Conservation (phyloP, 2,329 filamentous ascomycete species). For the Pseudogymnoascus sp. region DNA sequence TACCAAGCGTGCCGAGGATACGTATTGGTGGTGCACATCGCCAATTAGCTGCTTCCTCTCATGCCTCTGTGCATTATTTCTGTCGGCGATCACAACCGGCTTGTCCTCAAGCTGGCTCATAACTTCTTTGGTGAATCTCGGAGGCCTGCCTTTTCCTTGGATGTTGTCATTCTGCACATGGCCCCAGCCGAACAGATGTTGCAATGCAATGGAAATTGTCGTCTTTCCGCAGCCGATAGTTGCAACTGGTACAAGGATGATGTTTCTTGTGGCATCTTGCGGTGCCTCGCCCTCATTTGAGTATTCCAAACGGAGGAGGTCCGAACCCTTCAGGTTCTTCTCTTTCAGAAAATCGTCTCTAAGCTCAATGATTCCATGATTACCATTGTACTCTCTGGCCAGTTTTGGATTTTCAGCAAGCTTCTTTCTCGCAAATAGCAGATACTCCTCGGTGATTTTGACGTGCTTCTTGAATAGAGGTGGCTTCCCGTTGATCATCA, state of each 20-base stretch:
- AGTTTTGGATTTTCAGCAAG: constrained; percentile 63
- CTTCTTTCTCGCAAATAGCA: constrained; percentile 69
- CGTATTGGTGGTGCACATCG: constrained; percentile 58
- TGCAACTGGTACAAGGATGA: constrained; percentile 83
- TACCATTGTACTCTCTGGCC: constrained; percentile 66
- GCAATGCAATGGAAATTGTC: constrained; percentile 74
- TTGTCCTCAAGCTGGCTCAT: constrained; percentile 56
- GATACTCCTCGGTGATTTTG: constrained; percentile 84
- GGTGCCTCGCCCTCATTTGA: constrained; percentile 42
- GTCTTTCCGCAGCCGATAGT: constrained; percentile 97
- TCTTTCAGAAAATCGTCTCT: constrained; percentile 80
- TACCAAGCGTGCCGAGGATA: constrained; percentile 63
- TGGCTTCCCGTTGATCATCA: constrained; percentile 66
- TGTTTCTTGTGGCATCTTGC: constrained; percentile 53
- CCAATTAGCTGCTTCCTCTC: constrained; percentile 83
- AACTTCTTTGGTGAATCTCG: constrained; percentile 67
- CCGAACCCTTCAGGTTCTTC: constrained; percentile 77
- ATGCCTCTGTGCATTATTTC: constrained; percentile 85
- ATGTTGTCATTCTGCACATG: constrained; percentile 98
- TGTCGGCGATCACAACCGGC: constrained; percentile 77
- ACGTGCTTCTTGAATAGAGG: constrained; percentile 81
- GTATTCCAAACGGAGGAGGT: constrained; percentile 73
- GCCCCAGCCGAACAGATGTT: constrained; percentile 81
- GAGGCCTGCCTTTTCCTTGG: constrained; percentile 66
- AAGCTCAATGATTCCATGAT: constrained; percentile 91